Conservation (phyloP, 2,329 filamentous ascomycete genomes). For the Dothistroma septosporum region DNA sequence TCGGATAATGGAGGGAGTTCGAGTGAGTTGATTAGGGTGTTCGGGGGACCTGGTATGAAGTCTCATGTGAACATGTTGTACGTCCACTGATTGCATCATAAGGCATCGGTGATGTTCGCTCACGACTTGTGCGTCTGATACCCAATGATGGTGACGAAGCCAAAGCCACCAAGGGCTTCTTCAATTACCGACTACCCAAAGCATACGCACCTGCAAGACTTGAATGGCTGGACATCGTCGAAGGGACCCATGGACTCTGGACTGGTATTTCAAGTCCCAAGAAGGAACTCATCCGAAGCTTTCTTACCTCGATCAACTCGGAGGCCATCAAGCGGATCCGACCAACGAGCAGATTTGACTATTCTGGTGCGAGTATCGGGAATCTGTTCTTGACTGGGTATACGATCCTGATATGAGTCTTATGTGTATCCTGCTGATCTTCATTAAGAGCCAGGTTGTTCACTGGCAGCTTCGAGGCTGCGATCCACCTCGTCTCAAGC, state of each 20-base stretch:
- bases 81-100: neutral
- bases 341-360: constrained; percentile 48
- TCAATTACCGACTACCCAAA: constrained; percentile 77
- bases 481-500: constrained; percentile 82
- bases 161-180: constrained; percentile 71
- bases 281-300: constrained; percentile 50
- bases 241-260: constrained; percentile 77
- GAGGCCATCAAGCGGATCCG: constrained; percentile 48
- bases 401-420: constrained; percentile 21
- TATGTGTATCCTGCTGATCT: constrained; percentile 43
- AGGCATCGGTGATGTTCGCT: constrained; percentile 68
- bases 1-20: constrained; percentile 94
- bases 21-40: constrained; percentile 87
- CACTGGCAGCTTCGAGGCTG: constrained; percentile 85
- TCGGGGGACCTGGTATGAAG: constrained; percentile 81
- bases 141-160: constrained; percentile 63
- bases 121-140: constrained; percentile 78
- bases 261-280: constrained; percentile 47
- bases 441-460: constrained; percentile 73
- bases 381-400: constrained; percentile 51
- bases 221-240: constrained; percentile 87
- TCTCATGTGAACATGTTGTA: neutral
- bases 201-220: constrained; percentile 58
- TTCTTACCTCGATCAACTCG: constrained; percentile 48
- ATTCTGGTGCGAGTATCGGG: constrained; percentile 48